Percentiles rank a stretch among this genome's conserved stretches.
These are phyloP conservation scores for Malassezia cuniculi DNA, from an alignment of 1,284 basidiomycete species.

Conservation along the genomic window DNA sequence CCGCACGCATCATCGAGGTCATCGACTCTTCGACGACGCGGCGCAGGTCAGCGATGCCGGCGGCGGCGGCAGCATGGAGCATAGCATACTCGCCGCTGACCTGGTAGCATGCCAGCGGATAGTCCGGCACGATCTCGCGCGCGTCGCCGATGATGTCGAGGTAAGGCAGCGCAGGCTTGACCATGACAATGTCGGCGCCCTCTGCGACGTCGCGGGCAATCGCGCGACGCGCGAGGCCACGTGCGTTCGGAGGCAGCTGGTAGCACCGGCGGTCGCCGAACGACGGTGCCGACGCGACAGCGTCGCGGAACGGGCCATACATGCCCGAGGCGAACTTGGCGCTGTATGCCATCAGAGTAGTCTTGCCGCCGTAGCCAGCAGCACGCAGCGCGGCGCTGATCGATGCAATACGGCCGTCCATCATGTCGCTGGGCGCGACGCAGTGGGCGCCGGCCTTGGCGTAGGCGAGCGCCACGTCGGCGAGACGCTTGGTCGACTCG, in stretches of 20 bases:
- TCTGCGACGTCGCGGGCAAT: conserved; percentile 79
- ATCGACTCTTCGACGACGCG: conserved; percentile 86
- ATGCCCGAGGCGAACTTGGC: conserved; percentile 95
- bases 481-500: conserved; percentile 60
- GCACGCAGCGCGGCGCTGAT: conserved; percentile 80
- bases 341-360: conserved; percentile 88
- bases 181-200: conserved; percentile 98
- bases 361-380: conserved; percentile 58
- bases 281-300: conserved; percentile 81
- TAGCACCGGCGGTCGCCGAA: conserved; percentile 96
- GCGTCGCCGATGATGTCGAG: conserved; percentile 90
- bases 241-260: conserved; percentile 76
- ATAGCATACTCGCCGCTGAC: conserved; percentile 79
- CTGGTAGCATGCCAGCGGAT: conserved; percentile 78
- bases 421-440: conserved; percentile 99
- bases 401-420: conserved; percentile 83
- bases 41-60: conserved; percentile 80
- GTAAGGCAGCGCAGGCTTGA: conserved; percentile 90
- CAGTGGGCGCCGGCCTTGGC: conserved; percentile 89
- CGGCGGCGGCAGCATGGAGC: conserved; percentile 80
- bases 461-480: conserved; percentile 81
- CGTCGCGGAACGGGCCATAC: conserved; percentile 95
- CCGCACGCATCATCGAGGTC: conserved; percentile 79
- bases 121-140: conserved; percentile 64
- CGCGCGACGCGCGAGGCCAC: conserved; percentile 81